Evolutionary conservation across 495 filamentous ascomycete species (phyloP), one percentile per base, ranked within the genome.

Genomic region (Penicillium chermesinum): DNA sequence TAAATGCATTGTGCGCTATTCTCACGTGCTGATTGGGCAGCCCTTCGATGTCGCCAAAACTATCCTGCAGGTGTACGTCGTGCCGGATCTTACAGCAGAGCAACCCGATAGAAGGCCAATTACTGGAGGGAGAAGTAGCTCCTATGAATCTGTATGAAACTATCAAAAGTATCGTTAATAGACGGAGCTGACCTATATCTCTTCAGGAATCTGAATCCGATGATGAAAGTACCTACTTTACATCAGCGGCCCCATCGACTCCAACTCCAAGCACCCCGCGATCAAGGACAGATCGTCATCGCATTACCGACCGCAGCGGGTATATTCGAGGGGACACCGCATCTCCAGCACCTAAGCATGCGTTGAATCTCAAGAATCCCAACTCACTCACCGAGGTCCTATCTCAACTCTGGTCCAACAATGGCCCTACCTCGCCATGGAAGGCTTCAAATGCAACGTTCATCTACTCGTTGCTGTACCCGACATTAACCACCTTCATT

Each of bases 11-110:
- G 87, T 88, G 75, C 91, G 89, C 58, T 98, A 98, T 65, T 82
- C 79, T 22, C 83, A 82, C 50, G 79, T 93, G 14, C 61, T 96
- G 53, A 79, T 94, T 52, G 82, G 87, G n/a, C 93, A 97, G 63
- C 93, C 93, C 16, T 96, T 97, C 64, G 91, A 96, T 68, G 89
- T 96, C 47, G 89, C 91, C 56, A 97, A 96, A 80, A 94, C 81
- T 3, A 76, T 97, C 40, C 65, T 97, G 58, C 93, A 98, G 69
- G 83, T 88, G 34, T 82, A 85, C 61, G 66, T 78, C 30, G 72
- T 74, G 17, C 66, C 70, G 0, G 69, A 65, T 39, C 55, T 63
- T 41, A 53, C 56, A 10, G 59, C 69, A 43, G 65, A 62, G 40
- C 60, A 62, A 51, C 49, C 50, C 43, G 58, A 59, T 9, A 60